phyloP scores from a whole-genome alignment of 2,329 filamentous ascomycete genomes.

The Phyllosticta citriasiana region DNA sequence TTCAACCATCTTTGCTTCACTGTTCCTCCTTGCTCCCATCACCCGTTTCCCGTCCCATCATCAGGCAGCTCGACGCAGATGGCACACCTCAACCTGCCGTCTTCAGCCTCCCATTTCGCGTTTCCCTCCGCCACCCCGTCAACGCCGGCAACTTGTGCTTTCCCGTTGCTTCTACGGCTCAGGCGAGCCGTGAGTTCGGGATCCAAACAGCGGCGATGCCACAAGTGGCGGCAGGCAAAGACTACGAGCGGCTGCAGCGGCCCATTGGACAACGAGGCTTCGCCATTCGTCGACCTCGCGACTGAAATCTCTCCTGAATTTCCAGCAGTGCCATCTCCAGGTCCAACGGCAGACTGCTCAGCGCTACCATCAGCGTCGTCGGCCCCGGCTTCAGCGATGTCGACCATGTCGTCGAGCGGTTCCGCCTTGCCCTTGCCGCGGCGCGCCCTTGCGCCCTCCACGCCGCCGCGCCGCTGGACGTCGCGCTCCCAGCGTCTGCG shows the following conservation, averaged over 20 bases:
- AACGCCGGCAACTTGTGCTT: background rate
- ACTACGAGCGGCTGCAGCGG: slow-evolving; percentile 19
- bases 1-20: no score
- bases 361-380: slow-evolving; percentile 34
- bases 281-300: slow-evolving; percentile 21
- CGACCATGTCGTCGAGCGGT: slow-evolving; percentile 24
- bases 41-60: no score
- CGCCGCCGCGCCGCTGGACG: slow-evolving; percentile 17
- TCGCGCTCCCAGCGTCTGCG: slow-evolving; percentile 25
- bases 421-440: slow-evolving; percentile 44
- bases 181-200: slow-evolving; percentile 6
- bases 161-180: background rate
- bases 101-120: background rate
- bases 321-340: slow-evolving; percentile 21
- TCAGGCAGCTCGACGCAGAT: background rate
- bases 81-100: slow-evolving; percentile 6
- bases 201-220: slow-evolving; percentile 28
- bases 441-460: slow-evolving; percentile 26
- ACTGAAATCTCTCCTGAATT: slow-evolving; percentile 32
- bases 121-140: background rate
- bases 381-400: slow-evolving; percentile 21
- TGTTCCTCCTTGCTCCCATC: no score
- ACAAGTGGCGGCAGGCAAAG: slow-evolving; percentile 32
- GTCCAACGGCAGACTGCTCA: slow-evolving; percentile 9
- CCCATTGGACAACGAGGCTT: background rate